Evolutionary conservation across 441 rosid species (phyloP), one percentile per base, ranked within the genome.

Genomic region (Brassica balearica): DNA sequence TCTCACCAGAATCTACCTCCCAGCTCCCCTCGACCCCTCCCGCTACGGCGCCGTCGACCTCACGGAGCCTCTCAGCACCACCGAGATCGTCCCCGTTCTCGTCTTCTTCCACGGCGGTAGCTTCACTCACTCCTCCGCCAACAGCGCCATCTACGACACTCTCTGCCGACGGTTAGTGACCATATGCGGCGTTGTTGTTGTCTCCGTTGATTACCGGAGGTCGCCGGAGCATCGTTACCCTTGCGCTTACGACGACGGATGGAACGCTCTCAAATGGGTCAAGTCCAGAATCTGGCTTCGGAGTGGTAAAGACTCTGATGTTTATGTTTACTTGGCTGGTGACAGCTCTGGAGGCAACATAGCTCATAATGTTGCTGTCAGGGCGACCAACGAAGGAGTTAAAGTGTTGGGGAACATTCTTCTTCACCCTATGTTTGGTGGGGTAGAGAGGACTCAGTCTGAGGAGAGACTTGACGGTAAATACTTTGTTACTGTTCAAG

Each of bases 61-160:
- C 1, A 89, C 85, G 46, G 76, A 83, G 81, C 96, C 99, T 8
- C 82, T 96, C 74, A 96, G 96, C 83, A 74, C 88, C 0, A 85
- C 93, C 0, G 87, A 90, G 61, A 80, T 83, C 32, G 91, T 96
- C 22, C 99, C 99, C 0, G 97, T 94, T 22, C 83, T 96, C 3
- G 34, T 96, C 55, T 96, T 96, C 85, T 96, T 96, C 85, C 99
- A 96, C n/a, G 98, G 99, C 1, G 99, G 99, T 60, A 94, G 98
- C 81, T 96, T 96, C 84, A 89, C 96, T 43, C 99, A 96, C 68
- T 96, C 99, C 53, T 92, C 99, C 0, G 97, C 95, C 62, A 92
- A 88, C 19, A 94, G 93, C 36, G 96, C 99, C 1, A 94, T 96
- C 71, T 96, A 96, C 34, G 99, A 96, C 83, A 90, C 97, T 79